A percentile compares a stretch with the other conserved stretches of the same genome.
phyloP scores from a whole-genome alignment of 2,329 filamentous ascomycete species.

The Xylogone sp. region DNA sequence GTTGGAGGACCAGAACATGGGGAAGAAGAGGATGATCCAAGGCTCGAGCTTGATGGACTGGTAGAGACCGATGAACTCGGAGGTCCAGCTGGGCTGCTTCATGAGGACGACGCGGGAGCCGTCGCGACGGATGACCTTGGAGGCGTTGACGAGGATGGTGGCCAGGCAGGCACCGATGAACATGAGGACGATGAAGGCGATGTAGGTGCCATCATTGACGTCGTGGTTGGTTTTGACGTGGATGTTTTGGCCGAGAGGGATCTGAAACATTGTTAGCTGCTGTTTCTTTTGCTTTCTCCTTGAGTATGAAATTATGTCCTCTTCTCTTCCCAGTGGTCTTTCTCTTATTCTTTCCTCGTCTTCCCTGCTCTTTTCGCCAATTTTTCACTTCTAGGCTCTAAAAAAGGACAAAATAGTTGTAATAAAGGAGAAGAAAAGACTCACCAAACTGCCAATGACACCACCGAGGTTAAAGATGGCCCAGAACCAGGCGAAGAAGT shows the following conservation, averaged over 20 bases:
- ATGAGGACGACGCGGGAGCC: conserved; percentile 76
- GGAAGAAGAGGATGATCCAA: conserved; percentile 71
- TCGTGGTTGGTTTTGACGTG: conserved; percentile 39
- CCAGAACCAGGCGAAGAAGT: conserved; percentile 70
- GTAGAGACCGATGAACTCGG: conserved; percentile 69
- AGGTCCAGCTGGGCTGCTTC: conserved; percentile 81
- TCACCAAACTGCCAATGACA: conserved; percentile 7
- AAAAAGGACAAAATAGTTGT: too few species aligned
- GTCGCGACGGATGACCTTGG: conserved; percentile 68
- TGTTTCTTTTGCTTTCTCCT: too few species aligned
- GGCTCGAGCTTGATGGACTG: conserved; percentile 65
- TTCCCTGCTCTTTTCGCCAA: too few species aligned
- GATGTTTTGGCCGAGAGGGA: conserved; percentile 67
- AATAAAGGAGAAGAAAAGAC: neutral
- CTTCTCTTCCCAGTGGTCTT: too few species aligned
- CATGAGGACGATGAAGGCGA: conserved; percentile 9
- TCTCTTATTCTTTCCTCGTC: too few species aligned
- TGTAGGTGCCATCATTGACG: conserved; percentile 8
- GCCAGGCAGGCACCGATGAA: conserved; percentile 55
- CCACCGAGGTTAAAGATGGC: conserved; percentile 10
- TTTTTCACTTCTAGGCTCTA: too few species aligned
- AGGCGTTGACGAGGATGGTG: conserved; percentile 65
- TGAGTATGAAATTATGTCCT: too few species aligned
- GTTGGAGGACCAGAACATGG: conserved; percentile 75
- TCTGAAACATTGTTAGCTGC: conserved; percentile 33